A percentile compares a stretch with the other conserved stretches of the same genome.
Conservation (phyloP, 495 filamentous ascomycete genomes). For the Acidiella bohemica region DNA sequence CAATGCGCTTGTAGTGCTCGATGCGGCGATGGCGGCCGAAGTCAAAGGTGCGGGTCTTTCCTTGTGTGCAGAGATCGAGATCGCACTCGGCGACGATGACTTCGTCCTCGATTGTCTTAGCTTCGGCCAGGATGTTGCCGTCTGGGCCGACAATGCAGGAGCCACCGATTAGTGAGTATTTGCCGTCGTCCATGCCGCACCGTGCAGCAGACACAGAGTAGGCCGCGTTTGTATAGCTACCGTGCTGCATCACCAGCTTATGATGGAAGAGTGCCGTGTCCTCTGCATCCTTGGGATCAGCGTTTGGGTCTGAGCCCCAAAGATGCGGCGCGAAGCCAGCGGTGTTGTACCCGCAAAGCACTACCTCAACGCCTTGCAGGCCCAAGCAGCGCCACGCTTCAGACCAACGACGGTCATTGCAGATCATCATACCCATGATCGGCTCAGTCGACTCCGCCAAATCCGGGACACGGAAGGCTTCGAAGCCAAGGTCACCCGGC, state of each 20-base stretch:
- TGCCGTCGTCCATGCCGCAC: constrained; percentile 36
- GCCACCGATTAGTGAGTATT: constrained; percentile 35
- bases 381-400: constrained; percentile 37
- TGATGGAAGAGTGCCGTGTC: constrained; percentile 35
- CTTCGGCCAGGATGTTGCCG: constrained; percentile 35
- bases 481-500: constrained; percentile 36
- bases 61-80: constrained; percentile 31
- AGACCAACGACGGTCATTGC: constrained; percentile 38
- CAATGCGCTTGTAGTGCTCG: constrained; percentile 33
- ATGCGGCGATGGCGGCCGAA: constrained; percentile 35
- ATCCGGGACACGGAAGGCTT: constrained; percentile 36
- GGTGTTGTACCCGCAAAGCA: constrained; percentile 40
- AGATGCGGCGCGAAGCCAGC: constrained; percentile 33
- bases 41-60: constrained; percentile 35
- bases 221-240: constrained; percentile 37
- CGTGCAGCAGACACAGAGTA: constrained; percentile 35
- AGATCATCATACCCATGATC: constrained; percentile 40
- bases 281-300: constrained; percentile 31
- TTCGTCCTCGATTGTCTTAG: constrained; percentile 33
- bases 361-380: constrained; percentile 37
- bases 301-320: constrained; percentile 30
- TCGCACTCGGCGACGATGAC: constrained; percentile 36
- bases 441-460: constrained; percentile 30
- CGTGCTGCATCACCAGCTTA: constrained; percentile 34
- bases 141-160: constrained; percentile 39